Conservation (phyloP, 2,329 filamentous ascomycete genomes). For the Dothistroma pini region DNA sequence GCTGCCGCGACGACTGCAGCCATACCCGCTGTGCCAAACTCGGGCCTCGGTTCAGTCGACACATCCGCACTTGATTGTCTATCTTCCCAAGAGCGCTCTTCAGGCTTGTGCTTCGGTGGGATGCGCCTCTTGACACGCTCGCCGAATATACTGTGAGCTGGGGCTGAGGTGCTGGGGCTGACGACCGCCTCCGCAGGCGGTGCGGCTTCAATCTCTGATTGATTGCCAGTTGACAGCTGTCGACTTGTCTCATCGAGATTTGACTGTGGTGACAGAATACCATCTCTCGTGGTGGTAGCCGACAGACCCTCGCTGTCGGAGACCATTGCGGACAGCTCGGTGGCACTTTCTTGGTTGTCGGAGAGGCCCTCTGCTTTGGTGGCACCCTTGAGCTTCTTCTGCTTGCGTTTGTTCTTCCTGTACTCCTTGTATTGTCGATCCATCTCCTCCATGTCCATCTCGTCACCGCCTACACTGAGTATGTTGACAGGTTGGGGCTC, state of each 20-base stretch:
- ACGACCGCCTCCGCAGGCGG: background rate
- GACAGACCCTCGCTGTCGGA: slow-evolving; percentile 19
- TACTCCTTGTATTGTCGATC: slow-evolving; percentile 33
- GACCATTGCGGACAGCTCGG: slow-evolving; percentile 18
- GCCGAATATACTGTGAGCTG: slow-evolving; percentile 20
- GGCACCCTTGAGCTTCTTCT: slow-evolving; percentile 30
- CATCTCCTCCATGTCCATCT: slow-evolving; percentile 36
- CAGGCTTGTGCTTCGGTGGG: slow-evolving; percentile 8
- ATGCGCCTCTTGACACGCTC: slow-evolving; percentile 26
- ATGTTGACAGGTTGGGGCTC: slow-evolving; percentile 2
- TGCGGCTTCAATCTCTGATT: background rate
- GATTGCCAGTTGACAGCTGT: slow-evolving; percentile 4
- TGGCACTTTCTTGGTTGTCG: slow-evolving; percentile 20
- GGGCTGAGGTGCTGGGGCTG: slow-evolving; percentile 6
- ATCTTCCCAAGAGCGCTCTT: slow-evolving; percentile 1
- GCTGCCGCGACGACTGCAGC: slow-evolving; percentile 11
- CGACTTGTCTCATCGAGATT: background rate
- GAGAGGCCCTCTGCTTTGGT: slow-evolving; percentile 16
- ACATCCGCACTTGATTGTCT: slow-evolving; percentile 8
- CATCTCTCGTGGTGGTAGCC: slow-evolving; percentile 4
- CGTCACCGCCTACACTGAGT: slow-evolving; percentile 20
- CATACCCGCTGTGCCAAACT: slow-evolving; percentile 9
- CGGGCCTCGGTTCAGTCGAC: background rate
- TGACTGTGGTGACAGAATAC: background rate
- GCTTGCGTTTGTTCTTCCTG: slow-evolving; percentile 34